A percentile compares a stretch with the other conserved stretches of the same genome.
Conservation (phyloP, 148 eudicot genomes). For the Mesembryanthemum crystallinum region DNA sequence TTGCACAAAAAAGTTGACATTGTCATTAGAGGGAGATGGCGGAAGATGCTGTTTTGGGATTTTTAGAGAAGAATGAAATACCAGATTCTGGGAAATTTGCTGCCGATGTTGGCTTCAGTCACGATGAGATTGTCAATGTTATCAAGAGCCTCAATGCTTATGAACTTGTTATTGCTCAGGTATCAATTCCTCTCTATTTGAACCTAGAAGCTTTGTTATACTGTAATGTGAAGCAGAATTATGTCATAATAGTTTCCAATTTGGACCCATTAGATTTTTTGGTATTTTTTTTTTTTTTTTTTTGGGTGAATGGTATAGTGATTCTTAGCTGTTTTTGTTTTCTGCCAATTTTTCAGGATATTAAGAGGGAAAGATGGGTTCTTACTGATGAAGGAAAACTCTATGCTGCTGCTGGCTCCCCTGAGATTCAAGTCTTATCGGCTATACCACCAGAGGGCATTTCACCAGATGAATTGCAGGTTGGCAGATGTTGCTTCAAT, state of each 20-base stretch:
- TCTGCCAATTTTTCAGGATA: constrained; percentile 57
- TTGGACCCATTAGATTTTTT: no score
- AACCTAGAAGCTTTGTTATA: neutral
- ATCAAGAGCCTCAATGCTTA: constrained; percentile 72
- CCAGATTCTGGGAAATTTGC: constrained; percentile 74
- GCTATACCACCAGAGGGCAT: constrained; percentile 87
- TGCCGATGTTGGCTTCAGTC: constrained; percentile 44
- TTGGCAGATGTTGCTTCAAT: constrained; percentile 15
- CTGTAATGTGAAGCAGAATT: no score
- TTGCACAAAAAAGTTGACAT: neutral
- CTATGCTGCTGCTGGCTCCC: constrained; percentile 77
- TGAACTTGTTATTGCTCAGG: constrained; percentile 35
- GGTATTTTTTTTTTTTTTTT: neutral
- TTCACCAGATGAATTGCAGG: constrained; percentile 66
- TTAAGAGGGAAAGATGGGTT: constrained; percentile 75
- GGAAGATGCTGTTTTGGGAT: constrained; percentile 70
- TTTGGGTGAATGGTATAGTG: neutral
- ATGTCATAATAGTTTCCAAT: no score
- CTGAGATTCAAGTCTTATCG: constrained; percentile 65
- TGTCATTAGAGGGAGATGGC: constrained; percentile 38
- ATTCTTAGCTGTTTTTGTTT: constrained; percentile 5
- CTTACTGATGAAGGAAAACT: constrained; percentile 72
- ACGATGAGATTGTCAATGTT: constrained; percentile 68
- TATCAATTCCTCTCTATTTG: neutral
- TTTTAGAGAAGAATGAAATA: constrained; percentile 62